These are phyloP conservation scores for Aspergillus sp. DNA, from an alignment of 2,329 filamentous ascomycete species.

Conservation along the genomic window DNA sequence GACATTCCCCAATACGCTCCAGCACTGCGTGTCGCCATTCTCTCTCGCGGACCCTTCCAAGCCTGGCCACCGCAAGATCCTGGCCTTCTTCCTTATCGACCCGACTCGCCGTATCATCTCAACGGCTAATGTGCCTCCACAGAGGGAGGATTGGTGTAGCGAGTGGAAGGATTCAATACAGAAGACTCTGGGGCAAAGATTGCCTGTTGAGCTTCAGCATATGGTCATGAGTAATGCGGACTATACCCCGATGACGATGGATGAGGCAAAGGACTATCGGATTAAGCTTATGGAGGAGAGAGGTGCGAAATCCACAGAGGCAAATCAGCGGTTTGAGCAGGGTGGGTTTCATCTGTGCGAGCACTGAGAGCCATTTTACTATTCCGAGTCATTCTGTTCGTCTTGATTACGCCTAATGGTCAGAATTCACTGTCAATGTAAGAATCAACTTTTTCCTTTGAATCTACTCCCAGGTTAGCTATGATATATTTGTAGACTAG, in stretches of 20 bases:
- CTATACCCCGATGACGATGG: constrained; percentile 21
- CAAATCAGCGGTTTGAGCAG: not conserved
- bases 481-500: too few species aligned
- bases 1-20: constrained; percentile 5
- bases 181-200: constrained; percentile 11
- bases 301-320: not conserved
- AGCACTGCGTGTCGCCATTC: constrained; percentile 6
- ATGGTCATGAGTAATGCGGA: constrained; percentile 27
- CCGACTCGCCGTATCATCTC: constrained; percentile 7
- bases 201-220: constrained; percentile 26
- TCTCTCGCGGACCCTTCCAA: not conserved
- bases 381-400: too few species aligned
- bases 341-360: not conserved
- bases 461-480: too few species aligned
- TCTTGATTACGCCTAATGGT: too few species aligned
- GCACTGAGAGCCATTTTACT: not conserved
- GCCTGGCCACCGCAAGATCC: constrained; percentile 3
- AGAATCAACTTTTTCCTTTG: too few species aligned
- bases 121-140: constrained; percentile 10
- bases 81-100: constrained; percentile 10
- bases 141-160: constrained; percentile 12
- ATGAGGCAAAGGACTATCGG: not conserved
- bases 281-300: constrained; percentile 2
- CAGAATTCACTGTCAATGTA: too few species aligned
- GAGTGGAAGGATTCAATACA: constrained; percentile 1